Percentiles rank a stretch among this genome's conserved stretches.
Evolutionary conservation across 345 rosid genomes (phyloP).

Genomic region (Pistacia integerrima): DNA sequence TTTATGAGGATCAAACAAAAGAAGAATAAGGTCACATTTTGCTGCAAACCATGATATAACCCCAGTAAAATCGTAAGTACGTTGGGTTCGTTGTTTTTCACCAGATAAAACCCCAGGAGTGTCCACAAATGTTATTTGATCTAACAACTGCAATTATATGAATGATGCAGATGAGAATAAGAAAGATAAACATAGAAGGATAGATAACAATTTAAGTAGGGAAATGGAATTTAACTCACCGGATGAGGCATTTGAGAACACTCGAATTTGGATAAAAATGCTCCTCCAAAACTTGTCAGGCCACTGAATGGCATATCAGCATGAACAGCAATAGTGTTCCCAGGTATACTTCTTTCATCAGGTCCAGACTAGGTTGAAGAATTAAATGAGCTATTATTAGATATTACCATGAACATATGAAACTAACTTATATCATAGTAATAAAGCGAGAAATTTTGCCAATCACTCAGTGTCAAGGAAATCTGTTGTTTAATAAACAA

Average conservation of each 20-base stretch:
- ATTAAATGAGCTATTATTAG: constrained; percentile 1
- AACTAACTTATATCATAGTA: background rate
- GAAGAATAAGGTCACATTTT: constrained; percentile 91
- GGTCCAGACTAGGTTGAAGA: constrained; percentile 59
- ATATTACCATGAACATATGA: constrained; percentile 3
- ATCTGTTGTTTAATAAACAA: background rate
- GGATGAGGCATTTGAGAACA: constrained; percentile 98
- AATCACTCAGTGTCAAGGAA: background rate
- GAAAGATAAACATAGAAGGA: background rate
- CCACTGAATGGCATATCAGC: constrained; percentile 91
- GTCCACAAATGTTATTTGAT: constrained; percentile 89
- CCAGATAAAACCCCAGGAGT: constrained; percentile 97
- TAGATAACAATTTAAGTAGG: background rate
- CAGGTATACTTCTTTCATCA: constrained; percentile 82
- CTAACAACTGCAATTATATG: constrained; percentile 60
- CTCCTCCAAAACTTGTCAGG: constrained; percentile 82
- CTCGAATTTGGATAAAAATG: constrained; percentile 83
- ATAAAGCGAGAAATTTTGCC: background rate
- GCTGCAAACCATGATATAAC: constrained; percentile 97
- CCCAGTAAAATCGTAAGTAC: constrained; percentile 91
- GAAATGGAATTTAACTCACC: constrained; percentile 38
- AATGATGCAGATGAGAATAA: constrained; percentile 5
- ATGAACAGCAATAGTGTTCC: constrained; percentile 88
- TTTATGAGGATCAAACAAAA: constrained; percentile 95
- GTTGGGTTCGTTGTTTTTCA: constrained; percentile 88